Evolutionary conservation across 192 early-diverging fungal genomes (phyloP).

Genomic region (Mortierella hygrophila): DNA sequence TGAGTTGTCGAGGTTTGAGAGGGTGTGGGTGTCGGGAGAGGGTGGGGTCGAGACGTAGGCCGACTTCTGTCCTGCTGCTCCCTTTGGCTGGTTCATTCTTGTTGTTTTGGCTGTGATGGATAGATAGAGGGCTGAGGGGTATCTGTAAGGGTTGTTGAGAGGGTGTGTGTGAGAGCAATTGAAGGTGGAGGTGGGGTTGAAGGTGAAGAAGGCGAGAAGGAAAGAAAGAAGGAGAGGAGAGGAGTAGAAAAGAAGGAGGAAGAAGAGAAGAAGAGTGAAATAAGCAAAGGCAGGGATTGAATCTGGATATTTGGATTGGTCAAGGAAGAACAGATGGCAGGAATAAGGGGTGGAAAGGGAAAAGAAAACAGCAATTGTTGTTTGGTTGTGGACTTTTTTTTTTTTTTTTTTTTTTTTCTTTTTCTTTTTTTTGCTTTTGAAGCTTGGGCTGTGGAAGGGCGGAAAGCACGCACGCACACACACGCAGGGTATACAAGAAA

Average conservation of each 20-base stretch:
- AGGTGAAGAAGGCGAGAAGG: background rate
- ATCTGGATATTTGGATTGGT: background rate
- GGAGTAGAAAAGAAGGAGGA: background rate
- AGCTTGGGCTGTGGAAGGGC: too few relatives aligned
- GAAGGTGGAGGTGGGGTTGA: background rate
- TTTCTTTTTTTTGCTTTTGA: background rate
- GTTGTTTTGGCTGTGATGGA: background rate
- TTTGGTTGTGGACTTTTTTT: background rate
- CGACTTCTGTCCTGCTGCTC: background rate
- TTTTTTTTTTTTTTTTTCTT: too few relatives aligned
- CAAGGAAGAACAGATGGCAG: background rate
- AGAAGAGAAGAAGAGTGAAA: background rate
- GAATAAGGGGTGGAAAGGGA: background rate
- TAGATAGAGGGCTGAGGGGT: background rate
- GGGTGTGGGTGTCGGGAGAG: slow-evolving; percentile 6
- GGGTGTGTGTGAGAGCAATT: background rate
- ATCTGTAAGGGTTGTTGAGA: background rate
- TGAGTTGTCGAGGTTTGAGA: slow-evolving; percentile 16
- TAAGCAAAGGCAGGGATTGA: background rate
- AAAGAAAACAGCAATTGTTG: background rate
- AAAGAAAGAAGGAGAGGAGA: background rate
- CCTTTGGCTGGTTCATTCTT: slow-evolving; percentile 12
- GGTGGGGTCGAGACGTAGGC: slow-evolving; percentile 14
- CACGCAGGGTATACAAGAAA: too few relatives aligned
- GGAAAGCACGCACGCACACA: too few relatives aligned